These are phyloP conservation scores for Dothideomycetes sp. DNA, from an alignment of 2,329 filamentous ascomycete genomes.

Conservation along the genomic window DNA sequence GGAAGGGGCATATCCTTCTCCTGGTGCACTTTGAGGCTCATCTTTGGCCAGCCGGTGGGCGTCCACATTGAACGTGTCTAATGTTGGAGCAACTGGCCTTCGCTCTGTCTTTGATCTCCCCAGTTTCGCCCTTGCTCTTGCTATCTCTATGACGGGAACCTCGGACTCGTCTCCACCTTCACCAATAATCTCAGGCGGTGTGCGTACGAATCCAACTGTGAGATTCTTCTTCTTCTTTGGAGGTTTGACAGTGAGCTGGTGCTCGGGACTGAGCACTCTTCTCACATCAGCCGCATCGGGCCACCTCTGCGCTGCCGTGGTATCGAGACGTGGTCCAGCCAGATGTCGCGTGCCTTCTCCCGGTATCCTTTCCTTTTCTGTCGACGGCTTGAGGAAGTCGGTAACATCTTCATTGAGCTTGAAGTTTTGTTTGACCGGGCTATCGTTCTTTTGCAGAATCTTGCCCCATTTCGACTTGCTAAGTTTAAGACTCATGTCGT, in stretches of 20 bases:
- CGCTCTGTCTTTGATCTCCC: constrained; percentile 22
- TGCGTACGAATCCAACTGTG: constrained; percentile 63
- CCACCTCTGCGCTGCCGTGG: constrained; percentile 42
- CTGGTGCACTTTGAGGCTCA: constrained; percentile 1
- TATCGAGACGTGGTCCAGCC: constrained; percentile 38
- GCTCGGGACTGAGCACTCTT: constrained; percentile 12
- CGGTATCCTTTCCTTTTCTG: constrained; percentile 30
- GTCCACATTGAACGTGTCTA: constrained; percentile 5
- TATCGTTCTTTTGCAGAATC: constrained; percentile 20
- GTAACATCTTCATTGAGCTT: constrained; percentile 40
- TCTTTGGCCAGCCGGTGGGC: not conserved
- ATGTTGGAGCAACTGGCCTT: constrained; percentile 15
- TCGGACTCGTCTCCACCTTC: constrained; percentile 84
- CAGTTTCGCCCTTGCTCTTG: constrained; percentile 41
- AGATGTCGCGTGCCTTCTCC: constrained; percentile 20
- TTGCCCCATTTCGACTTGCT: constrained; percentile 17
- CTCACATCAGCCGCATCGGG: constrained; percentile 39
- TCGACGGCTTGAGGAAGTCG: constrained; percentile 50
- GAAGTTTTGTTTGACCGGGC: constrained; percentile 16
- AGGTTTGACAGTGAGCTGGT: constrained; percentile 20
- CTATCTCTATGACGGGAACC: constrained; percentile 62
- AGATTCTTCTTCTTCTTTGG: constrained; percentile 55
- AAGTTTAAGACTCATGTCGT: constrained; percentile 3
- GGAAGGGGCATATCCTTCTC: constrained; percentile 23
- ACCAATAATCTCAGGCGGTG: constrained; percentile 72